Percentiles rank a stretch among this genome's conserved stretches.
These are phyloP conservation scores for Rhododendron williamsianum DNA, from an alignment of 148 eudicot genomes.

Conservation along the genomic window DNA sequence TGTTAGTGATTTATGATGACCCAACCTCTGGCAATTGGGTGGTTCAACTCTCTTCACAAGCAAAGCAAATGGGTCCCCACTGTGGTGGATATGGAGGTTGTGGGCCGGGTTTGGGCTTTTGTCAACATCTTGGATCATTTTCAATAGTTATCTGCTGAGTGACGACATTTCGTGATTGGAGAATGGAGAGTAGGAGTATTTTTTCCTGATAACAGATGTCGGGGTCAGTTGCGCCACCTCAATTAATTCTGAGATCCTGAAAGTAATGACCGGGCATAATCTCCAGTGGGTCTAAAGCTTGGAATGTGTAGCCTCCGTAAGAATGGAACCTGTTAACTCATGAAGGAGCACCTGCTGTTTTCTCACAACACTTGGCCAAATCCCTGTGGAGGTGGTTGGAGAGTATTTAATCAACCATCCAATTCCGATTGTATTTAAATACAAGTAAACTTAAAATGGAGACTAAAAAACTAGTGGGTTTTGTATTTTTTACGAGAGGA, in stretches of 20 bases:
- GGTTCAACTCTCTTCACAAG: neutral
- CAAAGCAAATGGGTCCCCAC: neutral
- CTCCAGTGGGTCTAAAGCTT: too few species aligned
- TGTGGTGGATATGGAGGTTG: neutral
- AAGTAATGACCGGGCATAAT: too few species aligned
- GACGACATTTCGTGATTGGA: neutral
- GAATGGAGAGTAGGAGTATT: neutral
- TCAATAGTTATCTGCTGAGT: neutral
- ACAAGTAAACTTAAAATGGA: neutral
- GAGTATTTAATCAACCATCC: neutral
- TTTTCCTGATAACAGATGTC: too few species aligned
- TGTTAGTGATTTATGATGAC: neutral
- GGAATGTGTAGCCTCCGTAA: accelerated
- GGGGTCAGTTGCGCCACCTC: too few species aligned
- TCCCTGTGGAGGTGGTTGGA: too few species aligned
- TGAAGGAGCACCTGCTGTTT: too few species aligned
- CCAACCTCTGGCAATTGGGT: neutral
- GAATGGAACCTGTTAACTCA: accelerated
- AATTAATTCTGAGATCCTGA: too few species aligned
- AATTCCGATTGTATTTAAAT: neutral
- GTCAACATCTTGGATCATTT: slow-evolving; percentile 1
- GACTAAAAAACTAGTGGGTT: too few species aligned
- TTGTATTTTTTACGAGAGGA: too few species aligned
- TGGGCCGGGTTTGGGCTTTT: neutral
- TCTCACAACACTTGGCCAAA: too few species aligned